Evolutionary conservation across 2,329 filamentous ascomycete genomes (phyloP), one percentile per base, ranked within the genome.

Genomic region (Fusarium brevicatenulatum): DNA sequence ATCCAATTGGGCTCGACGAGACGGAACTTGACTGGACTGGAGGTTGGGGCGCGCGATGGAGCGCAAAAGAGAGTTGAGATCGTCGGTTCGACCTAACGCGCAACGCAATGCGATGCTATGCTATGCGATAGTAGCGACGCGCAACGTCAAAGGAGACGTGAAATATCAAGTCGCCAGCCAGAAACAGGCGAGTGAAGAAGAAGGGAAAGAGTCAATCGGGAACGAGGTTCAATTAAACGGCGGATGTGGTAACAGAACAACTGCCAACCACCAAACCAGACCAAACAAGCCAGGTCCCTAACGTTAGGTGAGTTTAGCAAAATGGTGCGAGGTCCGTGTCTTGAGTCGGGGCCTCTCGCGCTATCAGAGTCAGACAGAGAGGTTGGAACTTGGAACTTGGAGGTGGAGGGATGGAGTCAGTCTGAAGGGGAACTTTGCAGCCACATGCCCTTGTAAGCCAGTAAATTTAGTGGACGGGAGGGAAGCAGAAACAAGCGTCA

Each of bases 261-360:
- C 50, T 53, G 34, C 34, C 23, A 53, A 54, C 50, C 50, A 54
- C 34, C 50, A 40, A 42, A 36, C 54, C 28, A 59, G 43, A 52
- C 62, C 63, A 49, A 61, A 40, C 44, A 50, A 63, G 40, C 40
- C 58, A 65, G 28, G 47, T 64, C 64, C 43, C 44, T 34, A 59
- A 57, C 30, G 54, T 57, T 28, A 28, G 54, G n/a, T 46, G 32
- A 46, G 40, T 57, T 28, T 47, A 46, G n/a, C 64, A 50, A 52
- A 72, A 75, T 75, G 75, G 74, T 63, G 68, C 71, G 72, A 73
- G 72, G 64, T 70, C 67, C 71, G 73, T 69, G 62, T 76, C 71
- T 53, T 74, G 73, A 77, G 73, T 77, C 73, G 75, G 75, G 69
- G 71, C 71, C 73, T 73, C 60, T 58, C 60, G 73, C 71, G 70